Base-by-base conservation (phyloP, 2,329 filamentous ascomycete species). In the Cercospora brassicicola region DNA sequence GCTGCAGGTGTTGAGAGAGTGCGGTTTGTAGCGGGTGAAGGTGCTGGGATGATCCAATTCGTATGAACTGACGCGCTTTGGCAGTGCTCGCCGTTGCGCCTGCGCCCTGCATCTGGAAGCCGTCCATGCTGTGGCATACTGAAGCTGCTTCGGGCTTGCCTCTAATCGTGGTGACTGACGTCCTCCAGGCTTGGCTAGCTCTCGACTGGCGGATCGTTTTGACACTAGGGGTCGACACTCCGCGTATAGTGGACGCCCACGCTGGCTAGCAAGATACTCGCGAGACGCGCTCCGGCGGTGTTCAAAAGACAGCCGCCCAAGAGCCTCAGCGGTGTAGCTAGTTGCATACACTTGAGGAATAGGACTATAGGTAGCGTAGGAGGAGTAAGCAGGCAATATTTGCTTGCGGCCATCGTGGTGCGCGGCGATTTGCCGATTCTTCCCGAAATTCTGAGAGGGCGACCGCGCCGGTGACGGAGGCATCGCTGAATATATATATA, bases 111-210 rank as follows among this genome's bases (percentile, higher is more conserved):
- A 59, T 23, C 55, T 30, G 15, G 55, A 6, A 9, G 63, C 63
- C 11, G 33, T 36, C 10, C 26, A 33, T n/a, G 63, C 26, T 2
- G 28, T 20, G 8, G 55, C 36, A 1, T n/a, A 15, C 15, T n/a
- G 15, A 6, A 10, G n/a, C 39, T 65, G 55, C 39, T 60, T 60
- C 13, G 39, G 45, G 42, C 31, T 51, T 13, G 18, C 42, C 11
- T 39, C 39, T 1, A 65, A 26, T 15, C 63, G 56, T 7, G 63
- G 63, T 11, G 63, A 65, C 20, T 65, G 63, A 6, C 63, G 63
- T 13, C 55, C 63, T n/a, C 56, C 55, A 2, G 55, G 55, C 23
- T 59, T 51, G 18, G 39, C 26, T 26, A 65, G 26, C 20, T 65
- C 63, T 3, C 33, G 55, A 36, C 63, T 65, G 36, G 63, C 63